Base-by-base conservation (phyloP, 2,329 filamentous ascomycete species). In the Pseudomassariella vexata region DNA sequence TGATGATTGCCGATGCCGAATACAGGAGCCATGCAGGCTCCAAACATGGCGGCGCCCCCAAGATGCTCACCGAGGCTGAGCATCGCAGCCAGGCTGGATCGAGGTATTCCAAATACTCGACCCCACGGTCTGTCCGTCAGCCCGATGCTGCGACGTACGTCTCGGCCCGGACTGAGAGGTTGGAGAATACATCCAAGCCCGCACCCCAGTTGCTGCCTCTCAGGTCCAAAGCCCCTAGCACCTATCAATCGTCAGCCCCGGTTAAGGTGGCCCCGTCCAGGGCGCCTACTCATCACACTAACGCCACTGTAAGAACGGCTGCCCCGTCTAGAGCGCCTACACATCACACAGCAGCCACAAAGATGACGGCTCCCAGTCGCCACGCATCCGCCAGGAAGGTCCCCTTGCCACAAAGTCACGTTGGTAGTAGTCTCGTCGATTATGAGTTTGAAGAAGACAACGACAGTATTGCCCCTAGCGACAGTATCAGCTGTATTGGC, bases 401-500 rank as follows among this genome's bases (percentile, higher is more conserved):
- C 8, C 19, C 32, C 20, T 14, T 34, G 11, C 32, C 32, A 8
- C 25, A 23, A 28, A 34, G 32, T 12, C 32, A 22, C 19, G 19
- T 22, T 7, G 24, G 24, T 14, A 33, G 31, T 24, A 37, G 35
- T 14, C 18, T 28, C 16, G 30, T 18, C 17, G 31, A 54, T 24
- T 63, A 60, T 52, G 31, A 54, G 23, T 63, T 59, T 52, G 64
- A 70, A 8, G 65, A 70, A 23, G 71, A 76, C 41, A 53, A 57
- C 31, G 65, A 61, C 29, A 77, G 71, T 44, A 58, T 80, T 21
- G 72, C 66, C 25, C 76, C 76, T 2, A 70, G 66, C 44, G 76
- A 80, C 48, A 79, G 75, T 46, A 76, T 80, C 35, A 78, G 73
- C 49, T 74, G 70, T 42, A 63, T 78, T n/a, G 75, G 73, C 15